These are phyloP conservation scores for Orbilia quercus DNA, from an alignment of 2,329 filamentous ascomycete species.

Conservation along the genomic window DNA sequence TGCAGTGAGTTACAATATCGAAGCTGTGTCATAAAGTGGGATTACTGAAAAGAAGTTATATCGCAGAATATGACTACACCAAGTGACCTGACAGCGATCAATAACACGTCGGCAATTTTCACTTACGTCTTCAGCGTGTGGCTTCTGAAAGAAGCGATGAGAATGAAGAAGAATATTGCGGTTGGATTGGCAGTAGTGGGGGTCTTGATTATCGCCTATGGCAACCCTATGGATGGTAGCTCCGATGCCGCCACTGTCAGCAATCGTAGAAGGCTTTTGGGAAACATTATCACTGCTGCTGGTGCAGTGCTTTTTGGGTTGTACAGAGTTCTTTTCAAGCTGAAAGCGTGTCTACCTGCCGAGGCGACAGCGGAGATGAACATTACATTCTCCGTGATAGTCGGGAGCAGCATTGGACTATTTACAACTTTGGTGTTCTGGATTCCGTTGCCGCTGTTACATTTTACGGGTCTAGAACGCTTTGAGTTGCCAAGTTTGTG, in stretches of 20 bases:
- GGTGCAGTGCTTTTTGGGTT: slow-evolving; percentile 45
- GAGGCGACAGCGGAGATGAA: slow-evolving; percentile 52
- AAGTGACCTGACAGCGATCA: slow-evolving; percentile 49
- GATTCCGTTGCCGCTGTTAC: slow-evolving; percentile 46
- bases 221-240: slow-evolving; percentile 33
- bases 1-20: slow-evolving; percentile 18
- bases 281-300: slow-evolving; percentile 44
- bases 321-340: slow-evolving; percentile 51
- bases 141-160: slow-evolving; percentile 53
- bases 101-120: slow-evolving; percentile 54
- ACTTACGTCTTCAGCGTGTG: slow-evolving; percentile 53
- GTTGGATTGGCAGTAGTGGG: slow-evolving; percentile 39
- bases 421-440: slow-evolving; percentile 52
- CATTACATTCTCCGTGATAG: slow-evolving; percentile 43
- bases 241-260: slow-evolving; percentile 17
- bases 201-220: slow-evolving; percentile 44
- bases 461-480: slow-evolving; percentile 25
- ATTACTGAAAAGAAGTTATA: slow-evolving; percentile 2
- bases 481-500: slow-evolving; percentile 29
- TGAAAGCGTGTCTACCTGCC: slow-evolving; percentile 41
- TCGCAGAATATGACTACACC: slow-evolving; percentile 55
- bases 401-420: slow-evolving; percentile 47
- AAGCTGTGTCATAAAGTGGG: neutral
- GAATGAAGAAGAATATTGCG: slow-evolving; percentile 45
- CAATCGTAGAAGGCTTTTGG: slow-evolving; percentile 25